Conservation (phyloP, 129 eudicot genomes). For the Ambrosia trifida region DNA sequence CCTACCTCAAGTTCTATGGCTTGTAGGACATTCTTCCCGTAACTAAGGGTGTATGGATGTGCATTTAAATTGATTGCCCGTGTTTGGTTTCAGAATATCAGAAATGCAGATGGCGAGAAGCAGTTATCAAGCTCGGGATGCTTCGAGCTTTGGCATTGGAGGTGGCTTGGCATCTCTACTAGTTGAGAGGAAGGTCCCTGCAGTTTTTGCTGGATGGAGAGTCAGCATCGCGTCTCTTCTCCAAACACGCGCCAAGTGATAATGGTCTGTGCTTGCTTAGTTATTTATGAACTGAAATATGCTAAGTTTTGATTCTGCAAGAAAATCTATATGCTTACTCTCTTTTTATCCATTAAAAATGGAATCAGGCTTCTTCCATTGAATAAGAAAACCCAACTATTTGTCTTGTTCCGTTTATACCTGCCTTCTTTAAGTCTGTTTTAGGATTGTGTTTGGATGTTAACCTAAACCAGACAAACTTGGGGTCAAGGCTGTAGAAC, state of each 20-base stretch:
- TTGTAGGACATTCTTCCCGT: not conserved
- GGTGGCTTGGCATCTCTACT: slow-evolving; percentile 43
- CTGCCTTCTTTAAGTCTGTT: not conserved
- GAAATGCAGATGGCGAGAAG: slow-evolving; percentile 40
- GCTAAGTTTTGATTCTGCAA: slow-evolving; percentile 5
- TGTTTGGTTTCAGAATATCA: slow-evolving; percentile 31
- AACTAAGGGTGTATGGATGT: not conserved
- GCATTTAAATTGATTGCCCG: not conserved
- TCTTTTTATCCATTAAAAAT: not conserved
- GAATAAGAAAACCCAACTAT: not conserved
- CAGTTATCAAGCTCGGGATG: slow-evolving; percentile 35
- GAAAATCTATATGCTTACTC: not conserved
- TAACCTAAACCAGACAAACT: not conserved
- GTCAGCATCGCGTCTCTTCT: slow-evolving; percentile 41
- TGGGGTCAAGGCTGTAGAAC: no score
- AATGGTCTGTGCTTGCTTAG: slow-evolving; percentile 6
- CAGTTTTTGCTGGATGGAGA: slow-evolving; percentile 47
- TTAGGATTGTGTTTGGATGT: not conserved
- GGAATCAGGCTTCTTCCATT: not conserved
- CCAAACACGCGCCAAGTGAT: slow-evolving; percentile 33
- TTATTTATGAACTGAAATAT: slow-evolving; percentile 5
- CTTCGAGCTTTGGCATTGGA: slow-evolving; percentile 31
- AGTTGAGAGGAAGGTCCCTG: slow-evolving; percentile 39
- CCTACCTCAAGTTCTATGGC: not conserved
- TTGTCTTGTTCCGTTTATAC: not conserved